These are phyloP conservation scores for Boletus eberwhitei DNA, from an alignment of 768 basidiomycete genomes.

Conservation along the genomic window DNA sequence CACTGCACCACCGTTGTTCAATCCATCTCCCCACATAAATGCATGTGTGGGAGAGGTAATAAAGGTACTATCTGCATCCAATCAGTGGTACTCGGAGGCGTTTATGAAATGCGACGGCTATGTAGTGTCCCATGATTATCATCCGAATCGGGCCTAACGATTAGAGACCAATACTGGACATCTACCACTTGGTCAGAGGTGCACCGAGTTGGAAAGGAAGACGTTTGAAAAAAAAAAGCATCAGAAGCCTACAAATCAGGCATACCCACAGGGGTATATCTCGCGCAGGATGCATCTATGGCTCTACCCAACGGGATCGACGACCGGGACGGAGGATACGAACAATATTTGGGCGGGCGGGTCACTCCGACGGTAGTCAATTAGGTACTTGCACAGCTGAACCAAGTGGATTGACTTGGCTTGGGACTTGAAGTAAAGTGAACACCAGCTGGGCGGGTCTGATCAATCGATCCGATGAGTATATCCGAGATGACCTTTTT, in stretches of 20 bases:
- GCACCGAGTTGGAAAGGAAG: background rate
- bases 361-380: too few species aligned
- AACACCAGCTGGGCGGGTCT: too few species aligned
- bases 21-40: background rate
- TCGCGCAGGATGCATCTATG: background rate
- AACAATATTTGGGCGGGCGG: too few species aligned
- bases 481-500: too few species aligned
- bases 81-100: slow-evolving; percentile 6
- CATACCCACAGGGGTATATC: background rate
- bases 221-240: background rate
- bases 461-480: too few species aligned
- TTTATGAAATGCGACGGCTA: background rate
- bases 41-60: background rate
- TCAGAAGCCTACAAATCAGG: background rate
- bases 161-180: background rate
- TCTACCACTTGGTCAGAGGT: background rate
- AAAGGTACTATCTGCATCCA: slow-evolving; percentile 4
- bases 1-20: background rate
- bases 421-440: too few species aligned
- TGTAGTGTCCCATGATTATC: background rate
- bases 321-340: background rate
- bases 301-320: background rate
- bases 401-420: too few species aligned
- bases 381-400: too few species aligned
- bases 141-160: background rate